These are phyloP conservation scores for Cinnamomum chago DNA, from an alignment of 164 flowering plant genomes.

Conservation along the genomic window DNA sequence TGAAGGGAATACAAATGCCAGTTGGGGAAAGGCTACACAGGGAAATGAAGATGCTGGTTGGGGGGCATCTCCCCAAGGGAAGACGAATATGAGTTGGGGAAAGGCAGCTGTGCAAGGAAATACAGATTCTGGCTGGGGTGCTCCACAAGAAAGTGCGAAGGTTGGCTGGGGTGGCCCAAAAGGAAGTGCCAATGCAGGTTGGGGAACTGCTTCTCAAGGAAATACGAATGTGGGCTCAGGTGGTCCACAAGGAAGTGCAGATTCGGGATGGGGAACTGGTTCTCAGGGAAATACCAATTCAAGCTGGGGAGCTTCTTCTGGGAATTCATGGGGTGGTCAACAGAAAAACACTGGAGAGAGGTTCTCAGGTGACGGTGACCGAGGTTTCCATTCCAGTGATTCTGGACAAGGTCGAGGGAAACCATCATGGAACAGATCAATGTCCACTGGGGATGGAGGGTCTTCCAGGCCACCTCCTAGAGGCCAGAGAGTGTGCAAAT, in stretches of 20 bases:
- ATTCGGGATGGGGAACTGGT: conserved; percentile 5
- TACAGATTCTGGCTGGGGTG: background rate
- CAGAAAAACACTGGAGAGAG: background rate
- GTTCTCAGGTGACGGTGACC: conserved; percentile 31
- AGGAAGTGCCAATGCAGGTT: conserved; percentile 22
- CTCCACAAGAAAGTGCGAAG: conserved; percentile 25
- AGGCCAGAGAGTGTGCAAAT: conserved; percentile 47
- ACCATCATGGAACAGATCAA: conserved; percentile 36
- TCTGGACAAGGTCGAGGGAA: conserved; percentile 31
- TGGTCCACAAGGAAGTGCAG: background rate
- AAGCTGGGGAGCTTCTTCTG: conserved; percentile 9
- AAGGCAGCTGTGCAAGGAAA: conserved; percentile 18
- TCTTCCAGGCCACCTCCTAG: conserved; percentile 26
- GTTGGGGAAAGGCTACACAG: conserved; percentile 32
- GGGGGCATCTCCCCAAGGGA: conserved; percentile 15
- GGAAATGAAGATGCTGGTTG: conserved; percentile 5
- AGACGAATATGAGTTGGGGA: conserved; percentile 32
- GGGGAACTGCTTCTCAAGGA: conserved; percentile 29
- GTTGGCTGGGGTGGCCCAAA: conserved; percentile 33
- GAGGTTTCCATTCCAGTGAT: conserved; percentile 32
- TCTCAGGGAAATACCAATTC: conserved; percentile 10
- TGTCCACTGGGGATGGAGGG: conserved; percentile 19
- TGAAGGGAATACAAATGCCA: conserved; percentile 20
- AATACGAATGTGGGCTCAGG: background rate
- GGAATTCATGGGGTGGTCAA: background rate